Evolutionary conservation across 164 flowering plant genomes (phyloP).

Genomic region (Magnolia changhungtana): DNA sequence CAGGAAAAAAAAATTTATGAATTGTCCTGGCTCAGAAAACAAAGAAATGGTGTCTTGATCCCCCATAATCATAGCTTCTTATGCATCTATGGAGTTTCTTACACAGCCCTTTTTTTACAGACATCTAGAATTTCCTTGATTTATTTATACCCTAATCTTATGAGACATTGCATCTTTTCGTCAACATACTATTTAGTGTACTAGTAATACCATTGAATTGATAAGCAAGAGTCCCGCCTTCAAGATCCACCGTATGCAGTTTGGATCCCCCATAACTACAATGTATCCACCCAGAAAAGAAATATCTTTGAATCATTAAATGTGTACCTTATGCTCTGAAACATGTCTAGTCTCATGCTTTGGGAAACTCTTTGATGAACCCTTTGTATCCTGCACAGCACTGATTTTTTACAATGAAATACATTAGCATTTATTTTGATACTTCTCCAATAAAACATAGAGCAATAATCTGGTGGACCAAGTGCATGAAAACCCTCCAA

Average conservation of each 20-base stretch:
- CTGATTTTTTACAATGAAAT: slow-evolving; percentile 26
- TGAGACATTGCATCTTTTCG: neutral
- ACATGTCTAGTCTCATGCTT: slow-evolving; percentile 83
- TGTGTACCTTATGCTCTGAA: slow-evolving; percentile 76
- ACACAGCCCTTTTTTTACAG: neutral
- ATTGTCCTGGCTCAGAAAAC: too few species aligned
- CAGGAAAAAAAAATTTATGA: too few species aligned
- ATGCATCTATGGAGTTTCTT: too few species aligned
- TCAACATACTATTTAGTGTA: neutral
- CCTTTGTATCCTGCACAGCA: slow-evolving; percentile 60
- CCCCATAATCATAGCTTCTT: too few species aligned
- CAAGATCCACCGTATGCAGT: neutral
- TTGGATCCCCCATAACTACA: neutral
- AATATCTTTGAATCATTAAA: neutral
- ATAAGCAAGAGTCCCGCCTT: neutral
- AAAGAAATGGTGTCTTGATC: too few species aligned
- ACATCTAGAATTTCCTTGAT: neutral
- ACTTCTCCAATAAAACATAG: neutral
- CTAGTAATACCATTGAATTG: neutral
- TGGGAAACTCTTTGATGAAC: slow-evolving; percentile 65
- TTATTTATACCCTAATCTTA: neutral
- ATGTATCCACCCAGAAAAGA: neutral
- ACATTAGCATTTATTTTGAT: neutral
- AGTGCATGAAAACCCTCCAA: too few species aligned
- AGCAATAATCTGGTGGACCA: too few species aligned